A percentile compares a stretch with the other conserved stretches of the same genome.
Conservation (phyloP, 805 yeast species). For the Myxozyma geophila region DNA sequence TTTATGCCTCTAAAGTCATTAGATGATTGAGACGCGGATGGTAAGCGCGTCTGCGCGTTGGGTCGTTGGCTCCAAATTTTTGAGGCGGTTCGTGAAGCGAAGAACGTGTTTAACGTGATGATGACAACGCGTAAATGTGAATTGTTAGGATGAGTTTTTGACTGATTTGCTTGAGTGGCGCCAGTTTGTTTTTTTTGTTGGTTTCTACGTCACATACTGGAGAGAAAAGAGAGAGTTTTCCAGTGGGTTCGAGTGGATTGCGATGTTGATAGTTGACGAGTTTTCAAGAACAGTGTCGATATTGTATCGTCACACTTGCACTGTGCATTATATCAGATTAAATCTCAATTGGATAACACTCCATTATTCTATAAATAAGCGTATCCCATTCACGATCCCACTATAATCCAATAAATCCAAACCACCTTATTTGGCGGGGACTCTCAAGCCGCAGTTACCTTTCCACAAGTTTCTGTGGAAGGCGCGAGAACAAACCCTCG, state of each 20-base stretch:
- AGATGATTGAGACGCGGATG: background rate
- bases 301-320: too few relatives aligned
- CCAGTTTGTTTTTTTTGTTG: background rate
- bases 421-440: background rate
- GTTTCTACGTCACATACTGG: background rate
- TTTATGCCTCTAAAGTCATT: constrained; percentile 1
- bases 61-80: background rate
- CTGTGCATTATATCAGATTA: too few relatives aligned
- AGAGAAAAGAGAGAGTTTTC: too few relatives aligned
- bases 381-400: background rate
- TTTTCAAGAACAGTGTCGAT: too few relatives aligned
- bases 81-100: background rate
- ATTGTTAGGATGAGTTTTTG: background rate
- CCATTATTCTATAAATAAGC: too few relatives aligned
- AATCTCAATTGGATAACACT: too few relatives aligned
- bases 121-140: background rate
- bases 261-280: too few relatives aligned
- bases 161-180: background rate
- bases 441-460: background rate
- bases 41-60: background rate
- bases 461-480: constrained; percentile 22
- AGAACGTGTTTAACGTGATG: background rate
- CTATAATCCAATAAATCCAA: background rate
- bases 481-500: constrained; percentile 22
- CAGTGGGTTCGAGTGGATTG: too few relatives aligned